These are phyloP conservation scores for Hypoxylon sp. DNA, from an alignment of 2,329 filamentous ascomycete species.

Conservation along the genomic window DNA sequence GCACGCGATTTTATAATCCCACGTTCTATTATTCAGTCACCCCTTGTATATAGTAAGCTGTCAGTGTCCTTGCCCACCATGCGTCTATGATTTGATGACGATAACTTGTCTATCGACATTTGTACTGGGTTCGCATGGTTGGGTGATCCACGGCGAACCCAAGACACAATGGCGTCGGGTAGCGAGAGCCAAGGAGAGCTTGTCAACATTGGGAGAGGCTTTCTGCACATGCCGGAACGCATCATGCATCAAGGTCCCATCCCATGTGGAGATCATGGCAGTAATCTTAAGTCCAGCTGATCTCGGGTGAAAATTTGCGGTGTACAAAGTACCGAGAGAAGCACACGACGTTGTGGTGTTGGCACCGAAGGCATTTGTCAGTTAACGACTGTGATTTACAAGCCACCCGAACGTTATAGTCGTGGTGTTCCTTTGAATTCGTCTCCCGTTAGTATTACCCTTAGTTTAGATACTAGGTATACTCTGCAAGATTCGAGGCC, in stretches of 20 bases:
- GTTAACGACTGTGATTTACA: slow-evolving; percentile 24
- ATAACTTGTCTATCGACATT: slow-evolving; percentile 31
- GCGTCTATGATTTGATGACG: slow-evolving; percentile 27
- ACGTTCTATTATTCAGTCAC: slow-evolving; percentile 34
- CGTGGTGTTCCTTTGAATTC: slow-evolving; percentile 19
- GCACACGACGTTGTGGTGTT: slow-evolving; percentile 37
- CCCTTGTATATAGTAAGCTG: slow-evolving; percentile 42
- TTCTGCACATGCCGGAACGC: slow-evolving; percentile 48
- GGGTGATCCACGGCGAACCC: slow-evolving; percentile 42
- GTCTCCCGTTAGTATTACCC: slow-evolving; percentile 13
- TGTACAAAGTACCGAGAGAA: slow-evolving; percentile 38
- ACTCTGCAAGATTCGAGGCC: slow-evolving; percentile 25
- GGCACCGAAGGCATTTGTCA: slow-evolving; percentile 32
- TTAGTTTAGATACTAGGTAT: neutral
- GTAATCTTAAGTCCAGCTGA: slow-evolving; percentile 50
- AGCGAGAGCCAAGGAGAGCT: slow-evolving; percentile 43
- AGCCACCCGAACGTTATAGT: slow-evolving; percentile 21
- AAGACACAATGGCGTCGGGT: slow-evolving; percentile 42
- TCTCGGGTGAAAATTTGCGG: slow-evolving; percentile 47
- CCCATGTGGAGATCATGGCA: slow-evolving; percentile 52
- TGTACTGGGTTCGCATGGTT: slow-evolving; percentile 34
- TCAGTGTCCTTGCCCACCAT: slow-evolving; percentile 21
- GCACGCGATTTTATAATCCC: slow-evolving; percentile 36
- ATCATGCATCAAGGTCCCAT: slow-evolving; percentile 49
- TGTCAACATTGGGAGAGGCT: slow-evolving; percentile 45